Conservation (phyloP, 371 early-diverging fungal species). For the Mortierella sp. region DNA sequence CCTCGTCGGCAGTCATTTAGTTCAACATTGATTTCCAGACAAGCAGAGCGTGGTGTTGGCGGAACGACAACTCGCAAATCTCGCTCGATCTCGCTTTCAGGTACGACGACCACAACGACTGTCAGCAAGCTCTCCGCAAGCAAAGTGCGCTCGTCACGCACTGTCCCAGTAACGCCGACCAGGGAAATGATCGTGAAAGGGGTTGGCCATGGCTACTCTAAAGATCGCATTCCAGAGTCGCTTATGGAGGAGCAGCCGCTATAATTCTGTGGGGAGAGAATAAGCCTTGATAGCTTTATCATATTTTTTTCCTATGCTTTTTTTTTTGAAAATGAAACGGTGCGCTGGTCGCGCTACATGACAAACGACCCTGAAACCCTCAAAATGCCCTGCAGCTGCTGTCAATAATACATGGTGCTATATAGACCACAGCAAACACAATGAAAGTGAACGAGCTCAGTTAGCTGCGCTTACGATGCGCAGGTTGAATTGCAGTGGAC, state of each 20-base stretch:
- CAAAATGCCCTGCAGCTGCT: slow-evolving; percentile 9
- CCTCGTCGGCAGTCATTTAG: slow-evolving; percentile 54
- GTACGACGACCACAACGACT: slow-evolving; percentile 32
- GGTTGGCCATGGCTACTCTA: slow-evolving; percentile 18
- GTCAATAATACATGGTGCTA: too few species aligned
- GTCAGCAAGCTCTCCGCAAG: slow-evolving; percentile 36
- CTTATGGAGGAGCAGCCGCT: slow-evolving; percentile 36
- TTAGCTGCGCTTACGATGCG: too few species aligned
- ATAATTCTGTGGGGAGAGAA: too few species aligned
- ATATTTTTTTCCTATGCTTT: too few species aligned
- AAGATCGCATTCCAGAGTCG: slow-evolving; percentile 47
- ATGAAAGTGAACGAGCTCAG: too few species aligned
- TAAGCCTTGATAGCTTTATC: too few species aligned
- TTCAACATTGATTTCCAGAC: slow-evolving; percentile 28
- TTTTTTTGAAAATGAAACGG: too few species aligned
- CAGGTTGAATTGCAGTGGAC: too few species aligned
- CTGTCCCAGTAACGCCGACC: slow-evolving; percentile 28
- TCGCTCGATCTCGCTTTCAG: slow-evolving; percentile 47
- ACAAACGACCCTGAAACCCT: neutral
- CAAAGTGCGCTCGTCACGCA: slow-evolving; percentile 27
- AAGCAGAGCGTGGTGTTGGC: slow-evolving; percentile 27
- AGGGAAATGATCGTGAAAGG: slow-evolving; percentile 14
- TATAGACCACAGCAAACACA: too few species aligned
- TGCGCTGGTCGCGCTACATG: neutral
- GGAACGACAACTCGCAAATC: slow-evolving; percentile 42